A percentile compares a stretch with the other conserved stretches of the same genome.
Conservation (phyloP, 345 rosid species). For the Pistacia vera region DNA sequence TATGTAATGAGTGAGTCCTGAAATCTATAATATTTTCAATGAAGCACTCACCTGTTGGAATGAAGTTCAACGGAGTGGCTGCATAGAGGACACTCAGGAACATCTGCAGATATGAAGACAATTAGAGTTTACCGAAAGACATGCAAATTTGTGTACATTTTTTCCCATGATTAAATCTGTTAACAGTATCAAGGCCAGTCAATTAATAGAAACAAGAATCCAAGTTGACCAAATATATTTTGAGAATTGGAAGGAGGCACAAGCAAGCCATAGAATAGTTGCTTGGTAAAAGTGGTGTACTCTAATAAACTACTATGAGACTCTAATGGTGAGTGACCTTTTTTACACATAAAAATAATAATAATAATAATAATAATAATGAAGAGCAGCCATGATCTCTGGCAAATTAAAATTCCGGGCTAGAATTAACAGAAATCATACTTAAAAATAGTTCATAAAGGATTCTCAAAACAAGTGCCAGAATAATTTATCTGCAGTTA, state of each 20-base stretch:
- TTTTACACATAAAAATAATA: too few species aligned
- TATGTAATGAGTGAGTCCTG: background rate
- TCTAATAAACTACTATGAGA: background rate
- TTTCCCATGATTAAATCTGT: background rate
- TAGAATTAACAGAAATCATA: background rate
- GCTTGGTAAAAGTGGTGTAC: too few species aligned
- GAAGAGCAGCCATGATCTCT: too few species aligned
- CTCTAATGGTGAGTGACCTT: background rate
- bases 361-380: too few species aligned
- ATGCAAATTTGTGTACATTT: background rate
- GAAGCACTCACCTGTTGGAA: constrained; percentile 61
- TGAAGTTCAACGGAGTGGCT: constrained; percentile 67
- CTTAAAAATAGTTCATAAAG: background rate
- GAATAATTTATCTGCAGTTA: background rate
- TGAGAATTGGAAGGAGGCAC: too few species aligned
- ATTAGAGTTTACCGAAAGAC: background rate
- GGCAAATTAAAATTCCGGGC: background rate
- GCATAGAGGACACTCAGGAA: constrained; percentile 58
- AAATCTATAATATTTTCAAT: background rate
- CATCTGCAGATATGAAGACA: constrained; percentile 48
- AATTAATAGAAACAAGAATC: background rate
- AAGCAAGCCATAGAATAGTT: too few species aligned
- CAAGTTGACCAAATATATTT: background rate
- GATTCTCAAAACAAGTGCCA: background rate
- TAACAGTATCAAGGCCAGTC: background rate